These are phyloP conservation scores for Pseudoperonospora humuli DNA, from an alignment of 352 stramenopile genomes.

Conservation along the genomic window DNA sequence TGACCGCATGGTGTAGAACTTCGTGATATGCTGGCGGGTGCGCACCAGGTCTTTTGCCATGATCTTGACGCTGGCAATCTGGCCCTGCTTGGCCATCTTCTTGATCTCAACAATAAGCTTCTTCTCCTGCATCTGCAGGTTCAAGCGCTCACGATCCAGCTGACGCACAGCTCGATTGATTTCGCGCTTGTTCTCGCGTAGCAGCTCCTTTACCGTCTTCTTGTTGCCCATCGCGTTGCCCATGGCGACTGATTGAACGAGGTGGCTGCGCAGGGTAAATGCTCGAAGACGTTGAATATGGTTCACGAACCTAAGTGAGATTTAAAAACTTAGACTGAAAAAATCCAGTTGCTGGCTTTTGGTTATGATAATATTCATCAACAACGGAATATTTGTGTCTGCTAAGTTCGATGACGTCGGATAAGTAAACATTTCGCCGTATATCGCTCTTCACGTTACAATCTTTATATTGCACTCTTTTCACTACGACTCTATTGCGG, in stretches of 20 bases:
- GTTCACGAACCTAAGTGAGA: too few relatives aligned
- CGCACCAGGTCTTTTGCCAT: conserved; percentile 96
- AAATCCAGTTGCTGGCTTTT: too few relatives aligned
- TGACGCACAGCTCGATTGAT: conserved; percentile 95
- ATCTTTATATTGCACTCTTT: too few relatives aligned
- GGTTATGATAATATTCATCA: too few relatives aligned
- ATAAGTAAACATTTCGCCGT: too few relatives aligned
- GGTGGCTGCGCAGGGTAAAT: too few relatives aligned
- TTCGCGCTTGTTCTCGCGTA: conserved; percentile 97
- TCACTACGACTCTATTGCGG: too few relatives aligned
- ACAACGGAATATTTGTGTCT: too few relatives aligned
- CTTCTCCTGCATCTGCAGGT: conserved; percentile 90
- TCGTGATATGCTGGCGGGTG: conserved; percentile 93
- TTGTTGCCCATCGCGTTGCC: conserved; percentile 68
- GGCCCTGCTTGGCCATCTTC: conserved; percentile 93
- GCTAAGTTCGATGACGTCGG: too few relatives aligned
- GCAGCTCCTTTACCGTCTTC: conserved; percentile 84
- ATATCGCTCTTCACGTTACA: too few relatives aligned
- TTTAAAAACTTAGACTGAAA: too few relatives aligned
- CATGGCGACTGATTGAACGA: conserved; percentile 39
- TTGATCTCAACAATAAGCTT: conserved; percentile 97
- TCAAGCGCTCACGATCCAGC: conserved; percentile 92
- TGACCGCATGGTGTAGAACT: conserved; percentile 97
- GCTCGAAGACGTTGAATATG: too few relatives aligned
- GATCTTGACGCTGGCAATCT: conserved; percentile 96